phyloP scores from a whole-genome alignment of 306 rosid species.

The Medicago arabica region DNA sequence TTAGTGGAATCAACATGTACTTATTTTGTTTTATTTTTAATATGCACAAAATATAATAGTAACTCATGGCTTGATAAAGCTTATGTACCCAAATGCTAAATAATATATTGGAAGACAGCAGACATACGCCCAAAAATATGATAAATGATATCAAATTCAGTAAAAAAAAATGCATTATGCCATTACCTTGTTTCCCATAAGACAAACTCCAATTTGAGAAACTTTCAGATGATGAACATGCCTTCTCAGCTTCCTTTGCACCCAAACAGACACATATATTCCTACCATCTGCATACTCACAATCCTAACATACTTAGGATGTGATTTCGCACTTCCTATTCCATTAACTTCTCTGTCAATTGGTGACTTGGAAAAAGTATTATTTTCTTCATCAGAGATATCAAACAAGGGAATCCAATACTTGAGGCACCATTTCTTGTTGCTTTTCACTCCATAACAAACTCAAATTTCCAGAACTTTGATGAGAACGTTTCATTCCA shows the following conservation, averaged over 20 bases:
- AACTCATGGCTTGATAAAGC: no score
- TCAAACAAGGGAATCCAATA: neutral
- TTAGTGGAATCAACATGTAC: no score
- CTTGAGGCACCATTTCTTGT: no score
- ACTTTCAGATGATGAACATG: conserved; percentile 84
- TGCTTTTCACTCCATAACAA: conserved; percentile 11
- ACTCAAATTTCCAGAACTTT: conserved; percentile 66
- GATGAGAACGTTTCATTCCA: conserved; percentile 60
- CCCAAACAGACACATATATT: conserved; percentile 89
- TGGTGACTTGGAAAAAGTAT: conserved; percentile 54
- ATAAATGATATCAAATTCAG: no score
- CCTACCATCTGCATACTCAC: conserved; percentile 97
- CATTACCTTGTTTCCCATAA: no score
- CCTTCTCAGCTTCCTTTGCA: conserved; percentile 75
- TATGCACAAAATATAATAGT: no score
- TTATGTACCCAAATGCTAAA: no score
- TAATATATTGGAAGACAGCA: no score
- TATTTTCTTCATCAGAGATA: conserved; percentile 71
- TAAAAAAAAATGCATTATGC: neutral
- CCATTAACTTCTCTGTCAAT: conserved; percentile 24
- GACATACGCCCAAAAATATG: no score
- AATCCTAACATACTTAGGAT: conserved; percentile 66
- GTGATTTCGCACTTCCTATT: conserved; percentile 31
- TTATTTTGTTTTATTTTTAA: no score
- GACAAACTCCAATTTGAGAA: conserved; percentile 86